Conservation (phyloP, 108 stramenopile genomes). For the Thalassiosira profunda region DNA sequence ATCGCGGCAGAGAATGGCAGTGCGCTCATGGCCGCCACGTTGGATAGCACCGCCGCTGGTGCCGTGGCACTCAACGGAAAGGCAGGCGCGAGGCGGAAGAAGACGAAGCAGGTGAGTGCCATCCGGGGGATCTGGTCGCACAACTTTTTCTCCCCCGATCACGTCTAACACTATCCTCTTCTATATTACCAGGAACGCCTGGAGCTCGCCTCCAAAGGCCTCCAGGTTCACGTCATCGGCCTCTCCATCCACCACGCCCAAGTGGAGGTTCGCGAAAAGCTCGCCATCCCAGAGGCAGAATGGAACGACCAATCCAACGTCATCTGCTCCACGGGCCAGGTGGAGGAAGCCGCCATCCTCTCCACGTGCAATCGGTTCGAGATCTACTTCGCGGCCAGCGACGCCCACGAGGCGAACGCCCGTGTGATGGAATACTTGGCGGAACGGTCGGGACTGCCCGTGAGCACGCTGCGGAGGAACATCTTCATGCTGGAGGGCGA, state of each 20-base stretch:
- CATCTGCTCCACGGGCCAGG: slow-evolving; percentile 77
- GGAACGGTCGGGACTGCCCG: slow-evolving; percentile 84
- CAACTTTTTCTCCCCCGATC: neutral
- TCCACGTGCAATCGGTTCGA: slow-evolving; percentile 99
- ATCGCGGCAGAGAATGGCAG: neutral
- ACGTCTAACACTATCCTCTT: slow-evolving; percentile 8
- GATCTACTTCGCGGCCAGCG: slow-evolving; percentile 94
- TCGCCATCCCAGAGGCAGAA: slow-evolving; percentile 94
- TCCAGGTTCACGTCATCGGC: slow-evolving; percentile 96
- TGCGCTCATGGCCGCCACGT: slow-evolving; percentile 31
- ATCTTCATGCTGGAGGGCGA: slow-evolving; percentile 96
- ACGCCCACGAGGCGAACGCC: slow-evolving; percentile 92
- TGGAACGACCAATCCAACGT: slow-evolving; percentile 93
- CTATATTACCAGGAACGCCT: slow-evolving; percentile 76
- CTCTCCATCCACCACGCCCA: slow-evolving; percentile 97
- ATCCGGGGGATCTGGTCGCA: neutral
- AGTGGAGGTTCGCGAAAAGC: slow-evolving; percentile 98
- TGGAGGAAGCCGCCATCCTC: slow-evolving; percentile 95
- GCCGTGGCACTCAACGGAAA: neutral
- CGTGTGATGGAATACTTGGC: slow-evolving; percentile 87
- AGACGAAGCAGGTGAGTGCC: slow-evolving; percentile 30
- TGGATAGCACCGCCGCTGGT: slow-evolving; percentile 18
- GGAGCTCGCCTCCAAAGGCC: slow-evolving; percentile 87
- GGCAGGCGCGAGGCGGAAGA: slow-evolving; percentile 23
- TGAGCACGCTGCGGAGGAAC: slow-evolving; percentile 84